Evolutionary conservation across 345 rosid species (phyloP), one percentile per base, ranked within the genome.

Genomic region (Hirschfeldia incana): DNA sequence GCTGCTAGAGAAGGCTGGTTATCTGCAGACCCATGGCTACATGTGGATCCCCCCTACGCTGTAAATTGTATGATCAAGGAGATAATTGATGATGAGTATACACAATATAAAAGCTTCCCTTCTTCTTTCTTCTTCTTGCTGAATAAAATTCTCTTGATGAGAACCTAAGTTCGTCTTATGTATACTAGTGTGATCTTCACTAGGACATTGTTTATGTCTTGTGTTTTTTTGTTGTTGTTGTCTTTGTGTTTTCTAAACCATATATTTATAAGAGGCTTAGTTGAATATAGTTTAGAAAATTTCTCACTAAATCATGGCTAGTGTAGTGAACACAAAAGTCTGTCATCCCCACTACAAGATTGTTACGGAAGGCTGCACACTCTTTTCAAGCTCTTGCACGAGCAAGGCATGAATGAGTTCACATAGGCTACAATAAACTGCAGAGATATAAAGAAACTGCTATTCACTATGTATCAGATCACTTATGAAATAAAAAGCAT

Each of bases 31-130:
- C 0, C 97, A 93, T 70, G 99, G 98, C 75, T 95, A 95, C 76
- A 90, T 91, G 51, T 95, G 98, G 99, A 88, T 95, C 79, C 98
- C 99, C 44, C 99, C 99, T 11, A 90, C 97, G 34, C 74, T 92
- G 82, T 29, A 29, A 29, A 33, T 78, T 17, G 33, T 76, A 26
- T 26, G 15, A 57, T 12, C 36, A 61, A 28, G 46, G 16, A 34
- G 28, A 30, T 51, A 33, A 16, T 21, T 53, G 49, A 16, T 53
- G 2, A 53, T 53, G 60, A 16, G 10, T 53, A 3, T 6, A 53
- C 70, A 59, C 28, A 73, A 34, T 13, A 67, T 78, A 72, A 78
- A 58, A 73, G 65, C 53, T 58, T 69, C 34, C 28, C 6, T 28
- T 6, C 4, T 34, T 27, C 59, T 39, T 8, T 59, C 27, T 51